Conservation (phyloP, 345 rosid species). For the Hibiscus mutabilis region DNA sequence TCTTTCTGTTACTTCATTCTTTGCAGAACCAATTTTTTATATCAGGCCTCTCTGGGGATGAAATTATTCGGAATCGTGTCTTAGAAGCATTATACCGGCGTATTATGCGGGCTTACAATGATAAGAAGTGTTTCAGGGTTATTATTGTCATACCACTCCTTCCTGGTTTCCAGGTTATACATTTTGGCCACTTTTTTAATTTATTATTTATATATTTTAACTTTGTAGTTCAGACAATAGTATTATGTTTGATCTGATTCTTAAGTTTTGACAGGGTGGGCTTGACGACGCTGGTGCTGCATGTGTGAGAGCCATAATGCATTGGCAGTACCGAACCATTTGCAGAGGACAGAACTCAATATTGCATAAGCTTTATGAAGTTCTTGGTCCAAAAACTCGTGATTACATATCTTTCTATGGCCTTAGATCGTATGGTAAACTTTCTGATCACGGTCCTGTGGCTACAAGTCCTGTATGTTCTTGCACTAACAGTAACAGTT, state of each 20-base stretch:
- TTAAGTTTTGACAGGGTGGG: slow-evolving; percentile 64
- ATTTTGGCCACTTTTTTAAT: not conserved
- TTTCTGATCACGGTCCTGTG: slow-evolving; percentile 74
- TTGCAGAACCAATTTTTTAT: slow-evolving; percentile 98
- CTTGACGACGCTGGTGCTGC: slow-evolving; percentile 95
- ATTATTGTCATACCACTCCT: slow-evolving; percentile 88
- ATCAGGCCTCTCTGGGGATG: slow-evolving; percentile 97
- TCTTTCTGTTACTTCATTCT: not conserved
- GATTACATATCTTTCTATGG: slow-evolving; percentile 95
- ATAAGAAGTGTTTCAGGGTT: slow-evolving; percentile 78
- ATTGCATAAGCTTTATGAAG: slow-evolving; percentile 62
- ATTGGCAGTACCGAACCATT: slow-evolving; percentile 98
- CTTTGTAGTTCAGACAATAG: not conserved
- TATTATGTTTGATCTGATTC: slow-evolving; percentile 1
- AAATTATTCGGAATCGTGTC: slow-evolving; percentile 72
- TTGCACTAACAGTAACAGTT: not conserved
- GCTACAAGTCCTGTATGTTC: slow-evolving; percentile 84
- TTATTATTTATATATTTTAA: not conserved
- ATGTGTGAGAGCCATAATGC: slow-evolving; percentile 98
- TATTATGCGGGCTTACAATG: slow-evolving; percentile 76
- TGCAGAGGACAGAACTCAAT: slow-evolving; percentile 86
- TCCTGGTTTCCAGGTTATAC: slow-evolving; percentile 90
- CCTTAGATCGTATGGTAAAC: slow-evolving; percentile 78
- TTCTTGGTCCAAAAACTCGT: slow-evolving; percentile 65
- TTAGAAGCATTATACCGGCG: slow-evolving; percentile 81